These are phyloP conservation scores for Diutina siamensis DNA, from an alignment of 1,139 yeast species.

Conservation along the genomic window DNA sequence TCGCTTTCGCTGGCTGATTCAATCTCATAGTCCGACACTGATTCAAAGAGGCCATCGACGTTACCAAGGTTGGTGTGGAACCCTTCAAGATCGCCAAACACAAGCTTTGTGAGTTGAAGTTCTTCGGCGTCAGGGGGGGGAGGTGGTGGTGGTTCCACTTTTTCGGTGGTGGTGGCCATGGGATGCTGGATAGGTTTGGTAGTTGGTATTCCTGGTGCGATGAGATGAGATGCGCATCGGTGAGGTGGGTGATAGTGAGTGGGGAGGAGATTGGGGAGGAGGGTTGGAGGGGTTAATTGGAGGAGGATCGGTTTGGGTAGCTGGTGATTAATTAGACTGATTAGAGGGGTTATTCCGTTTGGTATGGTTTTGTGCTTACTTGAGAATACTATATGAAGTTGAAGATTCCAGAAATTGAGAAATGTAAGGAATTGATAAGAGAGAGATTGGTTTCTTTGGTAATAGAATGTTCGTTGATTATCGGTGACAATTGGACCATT, in stretches of 20 bases:
- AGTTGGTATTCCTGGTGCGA: not conserved
- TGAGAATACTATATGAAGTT: too few species aligned
- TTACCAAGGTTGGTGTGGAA: conserved; percentile 58
- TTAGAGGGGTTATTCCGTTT: too few species aligned
- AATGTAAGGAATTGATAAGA: too few species aligned
- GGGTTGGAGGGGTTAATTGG: too few species aligned
- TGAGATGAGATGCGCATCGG: not conserved
- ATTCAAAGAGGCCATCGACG: conserved; percentile 39
- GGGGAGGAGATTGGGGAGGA: too few species aligned
- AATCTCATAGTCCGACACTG: conserved; percentile 16
- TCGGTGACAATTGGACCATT: too few species aligned
- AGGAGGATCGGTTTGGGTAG: too few species aligned
- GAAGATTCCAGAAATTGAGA: too few species aligned
- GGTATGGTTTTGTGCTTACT: too few species aligned
- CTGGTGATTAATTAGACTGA: too few species aligned
- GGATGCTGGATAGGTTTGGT: not conserved
- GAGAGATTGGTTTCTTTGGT: too few species aligned
- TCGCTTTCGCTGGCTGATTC: conserved; percentile 17
- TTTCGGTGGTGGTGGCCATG: not conserved
- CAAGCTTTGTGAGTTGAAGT: conserved; percentile 61
- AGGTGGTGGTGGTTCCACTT: not conserved
- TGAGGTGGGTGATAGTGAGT: not conserved
- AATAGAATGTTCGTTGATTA: too few species aligned
- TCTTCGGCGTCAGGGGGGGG: conserved; percentile 7
- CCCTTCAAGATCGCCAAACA: conserved; percentile 81